These are phyloP conservation scores for Ustilago shanxiensis DNA, from an alignment of 1,284 basidiomycete genomes.

Conservation along the genomic window DNA sequence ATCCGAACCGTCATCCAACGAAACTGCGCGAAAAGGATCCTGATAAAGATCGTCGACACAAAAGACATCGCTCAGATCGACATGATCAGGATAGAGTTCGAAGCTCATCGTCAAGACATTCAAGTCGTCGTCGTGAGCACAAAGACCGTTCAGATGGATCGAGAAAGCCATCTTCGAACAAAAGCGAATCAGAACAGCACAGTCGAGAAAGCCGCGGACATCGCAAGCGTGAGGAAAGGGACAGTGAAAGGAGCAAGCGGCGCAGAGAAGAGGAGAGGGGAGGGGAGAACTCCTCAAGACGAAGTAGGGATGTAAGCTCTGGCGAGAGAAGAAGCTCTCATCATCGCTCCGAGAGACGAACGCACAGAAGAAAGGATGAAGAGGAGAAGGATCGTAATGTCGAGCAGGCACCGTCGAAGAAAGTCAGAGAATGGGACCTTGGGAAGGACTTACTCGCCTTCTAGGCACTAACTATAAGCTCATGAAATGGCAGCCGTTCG, in stretches of 20 bases:
- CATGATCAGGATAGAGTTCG: background rate
- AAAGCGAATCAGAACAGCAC: background rate
- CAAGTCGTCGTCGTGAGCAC: background rate
- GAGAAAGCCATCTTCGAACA: background rate
- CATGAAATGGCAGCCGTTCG: background rate
- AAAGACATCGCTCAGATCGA: background rate
- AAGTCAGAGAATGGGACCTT: conserved; percentile 42
- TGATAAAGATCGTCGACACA: background rate
- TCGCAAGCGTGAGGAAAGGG: background rate
- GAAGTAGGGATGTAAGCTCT: background rate
- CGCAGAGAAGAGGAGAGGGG: conserved; percentile 5
- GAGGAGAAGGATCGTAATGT: background rate
- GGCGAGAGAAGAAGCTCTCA: background rate
- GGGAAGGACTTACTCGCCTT: conserved; percentile 35
- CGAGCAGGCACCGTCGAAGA: background rate
- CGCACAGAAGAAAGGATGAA: background rate
- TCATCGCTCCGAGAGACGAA: background rate
- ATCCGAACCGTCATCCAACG: background rate
- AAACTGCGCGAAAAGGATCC: background rate
- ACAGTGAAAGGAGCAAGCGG: background rate
- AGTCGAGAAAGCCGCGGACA: background rate
- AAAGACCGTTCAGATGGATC: background rate
- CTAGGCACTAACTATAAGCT: background rate
- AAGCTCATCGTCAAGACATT: background rate
- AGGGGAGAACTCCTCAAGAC: background rate